phyloP scores from a whole-genome alignment of 495 filamentous ascomycete genomes.

The Podospora pseudopauciseta region DNA sequence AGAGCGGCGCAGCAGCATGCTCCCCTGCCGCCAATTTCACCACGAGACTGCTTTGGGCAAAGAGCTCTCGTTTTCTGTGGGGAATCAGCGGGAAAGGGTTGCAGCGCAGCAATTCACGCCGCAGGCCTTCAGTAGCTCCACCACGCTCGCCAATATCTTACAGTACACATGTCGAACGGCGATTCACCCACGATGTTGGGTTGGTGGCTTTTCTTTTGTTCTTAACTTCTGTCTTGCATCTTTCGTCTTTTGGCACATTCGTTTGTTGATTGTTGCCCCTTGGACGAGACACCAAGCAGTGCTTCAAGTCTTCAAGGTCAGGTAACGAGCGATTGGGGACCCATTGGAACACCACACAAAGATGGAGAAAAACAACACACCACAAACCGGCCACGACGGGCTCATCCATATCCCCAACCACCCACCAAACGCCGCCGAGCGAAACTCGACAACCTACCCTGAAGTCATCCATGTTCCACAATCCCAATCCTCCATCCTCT shows the following conservation, averaged over 20 bases:
- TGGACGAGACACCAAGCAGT: too few species aligned
- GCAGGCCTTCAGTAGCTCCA: conserved; percentile 1
- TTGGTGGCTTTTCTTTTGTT: not conserved
- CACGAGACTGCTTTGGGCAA: not conserved
- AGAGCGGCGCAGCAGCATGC: conserved; percentile 13
- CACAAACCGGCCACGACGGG: conserved; percentile 21
- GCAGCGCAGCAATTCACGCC: conserved; percentile 12
- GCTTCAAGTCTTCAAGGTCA: too few species aligned
- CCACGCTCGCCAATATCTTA: not conserved
- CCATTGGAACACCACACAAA: not conserved
- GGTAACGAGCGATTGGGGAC: too few species aligned
- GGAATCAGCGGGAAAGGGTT: conserved; percentile 8
- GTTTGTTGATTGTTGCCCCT: too few species aligned
- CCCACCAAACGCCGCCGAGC: not conserved
- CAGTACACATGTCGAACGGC: not conserved
- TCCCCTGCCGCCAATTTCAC: not conserved
- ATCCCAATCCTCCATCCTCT: not conserved
- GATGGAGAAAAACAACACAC: conserved; percentile 5
- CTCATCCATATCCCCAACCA: conserved; percentile 14
- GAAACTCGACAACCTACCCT: conserved; percentile 15
- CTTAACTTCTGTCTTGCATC: not conserved
- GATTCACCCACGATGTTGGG: not conserved
- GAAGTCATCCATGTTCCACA: conserved; percentile 14
- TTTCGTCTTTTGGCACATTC: not conserved
- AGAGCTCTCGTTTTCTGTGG: not conserved